Conservation (phyloP, 352 stramenopile species). For the Pythium myriotylum region DNA sequence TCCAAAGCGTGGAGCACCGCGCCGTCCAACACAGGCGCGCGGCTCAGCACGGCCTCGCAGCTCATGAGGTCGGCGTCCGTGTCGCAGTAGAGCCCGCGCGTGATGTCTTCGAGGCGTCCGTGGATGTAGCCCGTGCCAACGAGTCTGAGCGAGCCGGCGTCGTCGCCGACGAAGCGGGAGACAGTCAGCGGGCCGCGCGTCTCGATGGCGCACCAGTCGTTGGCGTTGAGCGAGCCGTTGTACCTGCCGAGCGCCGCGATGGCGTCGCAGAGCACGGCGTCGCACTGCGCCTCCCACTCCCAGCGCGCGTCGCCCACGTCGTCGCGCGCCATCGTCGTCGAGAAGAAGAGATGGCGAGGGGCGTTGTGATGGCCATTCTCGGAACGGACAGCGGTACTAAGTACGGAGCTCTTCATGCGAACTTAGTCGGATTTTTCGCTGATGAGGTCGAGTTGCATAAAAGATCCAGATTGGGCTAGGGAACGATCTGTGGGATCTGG, state of each 20-base stretch:
- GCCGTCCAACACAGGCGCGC: constrained; percentile 35
- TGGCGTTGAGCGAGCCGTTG: constrained; percentile 37
- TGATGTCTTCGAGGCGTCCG: constrained; percentile 39
- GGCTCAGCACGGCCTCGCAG: constrained; percentile 42
- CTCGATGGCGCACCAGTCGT: constrained; percentile 40
- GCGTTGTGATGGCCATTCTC: not conserved
- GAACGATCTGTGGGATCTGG: too few species aligned
- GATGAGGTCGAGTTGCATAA: too few species aligned
- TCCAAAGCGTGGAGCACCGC: constrained; percentile 46
- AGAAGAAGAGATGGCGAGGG: not conserved
- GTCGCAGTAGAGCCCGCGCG: constrained; percentile 47
- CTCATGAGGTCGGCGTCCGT: constrained; percentile 37
- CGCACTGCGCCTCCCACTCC: constrained; percentile 43
- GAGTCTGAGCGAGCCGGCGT: constrained; percentile 20
- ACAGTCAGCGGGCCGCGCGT: constrained; percentile 45
- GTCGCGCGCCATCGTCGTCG: not conserved
- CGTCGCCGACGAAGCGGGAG: constrained; percentile 26
- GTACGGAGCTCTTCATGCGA: too few species aligned
- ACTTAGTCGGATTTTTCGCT: too few species aligned
- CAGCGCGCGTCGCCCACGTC: constrained; percentile 22
- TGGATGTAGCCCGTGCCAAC: constrained; percentile 50
- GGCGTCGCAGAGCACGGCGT: constrained; percentile 50
- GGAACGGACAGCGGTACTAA: not conserved
- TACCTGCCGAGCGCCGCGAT: constrained; percentile 43
- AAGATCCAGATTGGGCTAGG: too few species aligned